Evolutionary conservation across 495 filamentous ascomycete genomes (phyloP), one percentile per base, ranked within the genome.

Genomic region (Aspergillus saccharolyticus): DNA sequence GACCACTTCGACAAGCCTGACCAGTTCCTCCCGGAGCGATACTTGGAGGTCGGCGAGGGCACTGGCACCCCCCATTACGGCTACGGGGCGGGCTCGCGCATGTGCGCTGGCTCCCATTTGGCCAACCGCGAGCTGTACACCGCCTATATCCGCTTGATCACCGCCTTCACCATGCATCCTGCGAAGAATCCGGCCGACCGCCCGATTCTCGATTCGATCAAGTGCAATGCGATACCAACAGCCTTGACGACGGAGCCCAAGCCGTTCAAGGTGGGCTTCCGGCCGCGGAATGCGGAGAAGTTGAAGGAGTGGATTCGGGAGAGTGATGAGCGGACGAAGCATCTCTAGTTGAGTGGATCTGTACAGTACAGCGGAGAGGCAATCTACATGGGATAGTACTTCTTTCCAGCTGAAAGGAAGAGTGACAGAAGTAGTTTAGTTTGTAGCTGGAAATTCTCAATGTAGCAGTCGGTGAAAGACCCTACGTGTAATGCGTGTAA

Each of bases 101-200:
- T 88, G 84, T 89, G 85, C 67, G 83, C 81, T n/a, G 85, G 85
- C n/a, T 83, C 78, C 1, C 84, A 88, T 53, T 71, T 88, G 3
- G 85, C 83, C 2, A 87, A 88, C 63, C 78, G 85, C 0, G 85
- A 87, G 64, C 73, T 88, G 12, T 88, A 82, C 66, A 86, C 83
- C 4, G 85, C 85, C 0, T 88, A 86, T 60, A 63, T 89, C 25
- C 74, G 86, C n/a, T 68, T 90, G 20, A 84, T 90, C 60, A 80
- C 77, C 6, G 85, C 85, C 0, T 90, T 90, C 61, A 70, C 77
- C 51, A 79, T 86, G 64, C 63, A 73, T 53, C 71, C 74, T 3
- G 61, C 74, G 0, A 60, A 69, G 43, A 53, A 72, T 28, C 68
- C 57, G 0, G 67, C 59, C 16, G 81, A 87, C 64, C 60, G 58